Evolutionary conservation across 164 flowering plant species (phyloP), one percentile per base, ranked within the genome.

Genomic region (Macadamia integrifolia): DNA sequence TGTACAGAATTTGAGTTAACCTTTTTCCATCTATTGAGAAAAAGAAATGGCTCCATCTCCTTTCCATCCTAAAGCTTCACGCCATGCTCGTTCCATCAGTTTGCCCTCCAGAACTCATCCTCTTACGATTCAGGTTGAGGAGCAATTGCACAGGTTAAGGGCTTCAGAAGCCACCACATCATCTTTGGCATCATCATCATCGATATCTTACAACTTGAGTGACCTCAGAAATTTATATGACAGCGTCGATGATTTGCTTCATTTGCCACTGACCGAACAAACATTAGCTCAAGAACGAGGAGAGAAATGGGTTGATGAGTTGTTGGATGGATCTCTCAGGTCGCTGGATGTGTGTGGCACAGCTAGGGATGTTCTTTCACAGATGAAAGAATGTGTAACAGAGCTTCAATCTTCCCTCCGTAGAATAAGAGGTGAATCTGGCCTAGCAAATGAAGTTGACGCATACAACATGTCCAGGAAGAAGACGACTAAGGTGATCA

Each of bases 301-400:
- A 10, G 53, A 10, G 23, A 72, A 72, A 62, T 32, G 56, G 42
- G 67, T 64, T 14, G 72, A 73, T 8, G 69, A 77, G 60, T 57
- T 79, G 0, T 53, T 75, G 48, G 70, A 77, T 69, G 82, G 80
- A 60, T 80, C 81, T 66, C 73, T 82, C 6, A 60, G 63, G 74
- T 48, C 74, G 18, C 71, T 80, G 72, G 83, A 78, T 61, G 29
- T 67, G 0, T 80, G 81, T 42, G 66, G 76, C 11, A 61, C 65
- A 4, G 46, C 66, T 9, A 71, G 59, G 58, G 74, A 70, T n/a
- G 58, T 72, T 40, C 50, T 78, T 12, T 44, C 44, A 18, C 71
- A 42, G 42, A 71, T 68, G 60, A 79, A 57, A 69, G 73, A 58
- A 32, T 68, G 66, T 17, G 55, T 68, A 0, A 66, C 62, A 35